A percentile compares a stretch with the other conserved stretches of the same genome.
phyloP scores from a whole-genome alignment of 164 flowering plant genomes.

The Platanus orientalis region DNA sequence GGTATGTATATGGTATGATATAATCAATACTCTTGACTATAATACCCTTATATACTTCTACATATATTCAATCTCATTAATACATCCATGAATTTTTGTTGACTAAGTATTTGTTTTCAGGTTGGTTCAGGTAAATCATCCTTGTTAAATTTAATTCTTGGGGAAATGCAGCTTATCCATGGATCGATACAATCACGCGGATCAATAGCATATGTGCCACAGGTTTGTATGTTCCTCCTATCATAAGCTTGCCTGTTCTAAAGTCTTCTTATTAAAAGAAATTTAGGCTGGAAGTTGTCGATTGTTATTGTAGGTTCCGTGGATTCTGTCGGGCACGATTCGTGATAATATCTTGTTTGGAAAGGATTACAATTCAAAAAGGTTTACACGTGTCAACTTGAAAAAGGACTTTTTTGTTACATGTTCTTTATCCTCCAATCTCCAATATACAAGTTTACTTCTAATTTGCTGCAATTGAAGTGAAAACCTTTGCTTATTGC shows the following conservation, averaged over 20 bases:
- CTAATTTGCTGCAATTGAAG: neutral
- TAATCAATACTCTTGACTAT: too few relatives aligned
- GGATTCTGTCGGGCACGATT: conserved; percentile 86
- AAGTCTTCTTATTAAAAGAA: neutral
- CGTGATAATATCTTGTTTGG: conserved; percentile 90
- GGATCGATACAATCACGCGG: conserved; percentile 56
- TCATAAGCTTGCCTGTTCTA: conserved; percentile 4
- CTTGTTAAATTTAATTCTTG: conserved; percentile 68
- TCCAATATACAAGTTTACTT: neutral
- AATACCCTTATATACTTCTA: too few relatives aligned
- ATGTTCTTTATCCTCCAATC: neutral
- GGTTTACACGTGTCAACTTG: conserved; percentile 30
- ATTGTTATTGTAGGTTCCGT: conserved; percentile 62
- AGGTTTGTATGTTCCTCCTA: conserved; percentile 40
- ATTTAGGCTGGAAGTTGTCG: conserved; percentile 12
- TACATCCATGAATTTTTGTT: conserved; percentile 9
- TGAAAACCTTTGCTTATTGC: neutral
- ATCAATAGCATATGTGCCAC: conserved; percentile 82
- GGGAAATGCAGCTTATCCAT: conserved; percentile 55
- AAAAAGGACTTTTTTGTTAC: neutral
- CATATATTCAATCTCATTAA: too few relatives aligned
- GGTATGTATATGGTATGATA: too few relatives aligned
- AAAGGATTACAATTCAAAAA: conserved; percentile 48
- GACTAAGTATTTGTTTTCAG: conserved; percentile 35
- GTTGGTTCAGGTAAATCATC: conserved; percentile 98